Evolutionary conservation across 805 yeast species (phyloP), one percentile per base, ranked within the genome.

Genomic region (Hanseniaspora meyeri): DNA sequence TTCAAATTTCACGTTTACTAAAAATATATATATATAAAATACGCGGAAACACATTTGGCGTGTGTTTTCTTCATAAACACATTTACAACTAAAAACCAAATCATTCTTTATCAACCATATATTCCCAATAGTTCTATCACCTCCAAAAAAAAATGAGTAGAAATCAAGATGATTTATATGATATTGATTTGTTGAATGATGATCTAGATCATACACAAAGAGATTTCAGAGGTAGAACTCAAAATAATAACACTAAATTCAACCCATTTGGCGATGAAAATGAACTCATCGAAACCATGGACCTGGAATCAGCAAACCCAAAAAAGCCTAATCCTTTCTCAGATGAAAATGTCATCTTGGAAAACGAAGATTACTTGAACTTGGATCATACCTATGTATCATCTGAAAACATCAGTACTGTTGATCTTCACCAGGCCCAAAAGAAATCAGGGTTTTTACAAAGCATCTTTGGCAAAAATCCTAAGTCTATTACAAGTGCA

Each of bases 101-200:
- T 38, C 27, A n/a, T 9, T 3, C 42, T n/a, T 3, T n/a, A 38
- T 38, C 9, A 38, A 8, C 17, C 10, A 8, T 6, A 17, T 17
- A n/a, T 12, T 7, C 17, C 4, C 4, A 38, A 2, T n/a, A 3
- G 20, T 8, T 17, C 27, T 24, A 24, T 24, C 5, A 24, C 5
- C 27, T 24, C 27, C 3, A 24, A 3, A 12, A 38, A 38, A 38
- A 29, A 16, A 46, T 46, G 49, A 46, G 39, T 11, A 46, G n/a
- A 29, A 27, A 52, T 24, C 62, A 66, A 7, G 68, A 69, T 57
- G 69, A 74, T 37, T 62, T 73, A 27, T 73, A 72, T 54, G 76
- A 73, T 59, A 66, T 73, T 20, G 75, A 72, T 58, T 63, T 72
- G 49, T 60, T 71, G n/a, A 65, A 64, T 46, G 62, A 64, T 56